Percentiles rank a stretch among this genome's conserved stretches.
Conservation (phyloP, 2,329 filamentous ascomycete species). For the Neopestalotiopsis sp. region DNA sequence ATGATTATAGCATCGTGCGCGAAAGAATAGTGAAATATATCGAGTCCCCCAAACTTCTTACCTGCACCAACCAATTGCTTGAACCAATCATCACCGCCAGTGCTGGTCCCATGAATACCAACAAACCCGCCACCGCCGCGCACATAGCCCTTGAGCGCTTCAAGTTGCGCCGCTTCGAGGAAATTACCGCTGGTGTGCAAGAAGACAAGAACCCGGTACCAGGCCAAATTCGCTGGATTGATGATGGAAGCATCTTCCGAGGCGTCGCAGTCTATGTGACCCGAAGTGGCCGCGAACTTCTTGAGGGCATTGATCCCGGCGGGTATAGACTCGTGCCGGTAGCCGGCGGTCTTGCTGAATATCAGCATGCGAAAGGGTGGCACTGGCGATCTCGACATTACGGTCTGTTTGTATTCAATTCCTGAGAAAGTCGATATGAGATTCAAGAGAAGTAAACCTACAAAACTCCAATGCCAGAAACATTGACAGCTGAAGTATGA, state of each 20-base stretch:
- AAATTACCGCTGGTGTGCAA: slow-evolving; percentile 45
- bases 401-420: neutral
- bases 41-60: neutral
- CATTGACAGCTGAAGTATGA: neutral
- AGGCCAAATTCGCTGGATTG: slow-evolving; percentile 32
- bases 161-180: slow-evolving; percentile 37
- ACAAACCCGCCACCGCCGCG: slow-evolving; percentile 43
- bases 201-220: slow-evolving; percentile 42
- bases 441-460: neutral
- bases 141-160: slow-evolving; percentile 39
- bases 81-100: slow-evolving; percentile 41
- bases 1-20: too few species aligned
- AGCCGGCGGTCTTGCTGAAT: slow-evolving; percentile 44
- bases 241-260: slow-evolving; percentile 43
- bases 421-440: too few species aligned
- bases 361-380: slow-evolving; percentile 39
- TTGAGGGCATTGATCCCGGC: slow-evolving; percentile 39
- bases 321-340: slow-evolving; percentile 45
- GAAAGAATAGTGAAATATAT: neutral
- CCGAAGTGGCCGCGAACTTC: slow-evolving; percentile 31
- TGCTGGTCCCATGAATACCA: slow-evolving; percentile 44
- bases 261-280: slow-evolving; percentile 36
- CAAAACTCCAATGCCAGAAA: neutral
- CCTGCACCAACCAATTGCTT: slow-evolving; percentile 30
- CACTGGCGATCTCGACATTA: neutral